Base-by-base conservation (phyloP, 768 basidiomycete genomes). In the Lentinula edodes region DNA sequence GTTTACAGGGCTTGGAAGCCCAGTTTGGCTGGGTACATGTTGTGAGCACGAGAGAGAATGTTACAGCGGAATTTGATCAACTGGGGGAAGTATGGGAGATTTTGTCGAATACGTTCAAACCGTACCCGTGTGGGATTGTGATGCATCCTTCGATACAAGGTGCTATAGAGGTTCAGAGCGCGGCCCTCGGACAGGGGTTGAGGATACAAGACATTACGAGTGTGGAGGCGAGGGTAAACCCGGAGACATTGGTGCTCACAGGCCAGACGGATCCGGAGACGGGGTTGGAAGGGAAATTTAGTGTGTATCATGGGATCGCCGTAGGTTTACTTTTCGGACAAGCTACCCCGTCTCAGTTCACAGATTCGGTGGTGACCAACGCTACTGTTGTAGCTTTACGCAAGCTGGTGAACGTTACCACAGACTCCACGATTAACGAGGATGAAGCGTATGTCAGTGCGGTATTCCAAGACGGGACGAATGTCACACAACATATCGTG, bases 231-330 rank as follows among this genome's bases (percentile, higher is more conserved):
- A 61, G 63, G 50, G 68, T 68, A n/a, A 64, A 68, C 43, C 68
- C 68, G 9, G 66, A 65, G 38, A 66, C 66, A 16, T 43, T 68
- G 50, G 68, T 65, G 48, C 53, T 68, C 42, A 67, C 66, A 36
- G 68, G 68, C 9, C 65, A 68, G 61, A 68, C 60, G 46, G 64
- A 64, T 35, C 68, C 68, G 46, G 56, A 64, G 51, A 65, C 65
- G n/a, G 68, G 68, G 16, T 54, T 68, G 62, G 64, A 68, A 57
- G 68, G 64, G 28, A 68, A 68, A 58, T 68, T 68, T 54, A 68
- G 68, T 56, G 65, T 68, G 6, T 68, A 63, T 60, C 68, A 68
- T 53, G 68, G 63, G 45, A 64, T 62, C 20, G 65, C 68, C 16
- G 52, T 67, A 28, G 68, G 64, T 10, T 61, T 68, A 7, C 61